These are phyloP conservation scores for Hanseniaspora nectarophila DNA, from an alignment of 805 yeast species.

Conservation along the genomic window DNA sequence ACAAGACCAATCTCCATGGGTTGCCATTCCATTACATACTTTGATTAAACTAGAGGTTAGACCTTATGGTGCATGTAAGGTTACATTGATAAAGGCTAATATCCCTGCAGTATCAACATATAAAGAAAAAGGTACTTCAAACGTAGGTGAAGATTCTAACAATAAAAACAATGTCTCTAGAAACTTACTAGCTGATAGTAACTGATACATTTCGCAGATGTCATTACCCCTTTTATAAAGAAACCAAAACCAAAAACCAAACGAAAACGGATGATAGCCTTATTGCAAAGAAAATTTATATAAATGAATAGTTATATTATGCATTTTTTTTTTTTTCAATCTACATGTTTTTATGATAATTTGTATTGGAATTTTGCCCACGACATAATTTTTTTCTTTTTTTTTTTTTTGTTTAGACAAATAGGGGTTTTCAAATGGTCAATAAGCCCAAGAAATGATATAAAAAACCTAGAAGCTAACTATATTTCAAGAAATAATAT, in stretches of 20 bases:
- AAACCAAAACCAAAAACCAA: no score
- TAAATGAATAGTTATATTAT: no score
- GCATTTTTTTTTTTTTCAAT: no score
- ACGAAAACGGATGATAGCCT: not conserved
- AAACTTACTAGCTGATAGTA: slow-evolving; percentile 18
- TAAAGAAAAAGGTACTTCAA: slow-evolving; percentile 78
- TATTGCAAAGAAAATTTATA: no score
- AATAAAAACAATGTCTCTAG: slow-evolving; percentile 16
- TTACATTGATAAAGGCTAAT: slow-evolving; percentile 82
- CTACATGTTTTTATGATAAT: no score
- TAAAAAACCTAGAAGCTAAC: not conserved
- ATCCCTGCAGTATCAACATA: slow-evolving; percentile 97
- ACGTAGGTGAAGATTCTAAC: slow-evolving; percentile 31
- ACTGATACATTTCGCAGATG: no score
- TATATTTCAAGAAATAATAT: not conserved
- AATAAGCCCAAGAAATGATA: no score
- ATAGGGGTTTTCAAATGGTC: no score
- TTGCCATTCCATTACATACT: slow-evolving; percentile 95
- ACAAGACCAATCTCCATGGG: slow-evolving; percentile 96
- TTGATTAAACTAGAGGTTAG: slow-evolving; percentile 89
- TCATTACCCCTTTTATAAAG: no score
- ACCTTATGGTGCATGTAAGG: slow-evolving; percentile 70
- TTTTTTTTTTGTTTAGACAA: no score
- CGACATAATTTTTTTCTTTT: no score
- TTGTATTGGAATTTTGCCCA: no score